Evolutionary conservation across 306 rosid genomes (phyloP), one percentile per base, ranked within the genome.

Genomic region (Vigna unguiculata): DNA sequence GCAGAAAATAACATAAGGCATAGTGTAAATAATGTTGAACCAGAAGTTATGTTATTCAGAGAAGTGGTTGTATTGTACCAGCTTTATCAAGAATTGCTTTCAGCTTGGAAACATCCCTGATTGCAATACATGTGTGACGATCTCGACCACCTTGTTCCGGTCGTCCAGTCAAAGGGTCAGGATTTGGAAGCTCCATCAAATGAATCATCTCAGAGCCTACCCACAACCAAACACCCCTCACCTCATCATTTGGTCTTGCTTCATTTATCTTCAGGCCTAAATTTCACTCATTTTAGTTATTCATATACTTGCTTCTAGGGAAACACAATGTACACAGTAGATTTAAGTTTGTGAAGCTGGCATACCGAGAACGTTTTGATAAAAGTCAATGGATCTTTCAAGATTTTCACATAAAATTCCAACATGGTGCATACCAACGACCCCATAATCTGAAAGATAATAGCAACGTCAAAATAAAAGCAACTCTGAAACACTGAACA

Each of bases 141-240:
- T 95, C 98, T 10, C 93, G 91, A 43, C 99, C 99, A 6, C 97
- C 99, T 16, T 95, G 99, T 77, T 77, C 85, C 2, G 99, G 90
- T 66, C 97, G 75, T 80, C 99, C 99, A 0, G 93, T 86, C 82
- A 91, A 72, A 55, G 98, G 99, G 76, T 95, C 97, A 0, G 99
- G 97, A 81, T 95, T 92, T 67, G 97, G 97, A 84, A 95, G 97
- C 86, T 95, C 99, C 96, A 95, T 95, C 61, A 95, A 82, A 82
- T 92, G 99, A 73, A 95, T 90, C 99, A 92, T 95, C 86, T 87
- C 97, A 34, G 97, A 87, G 49, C 99, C 99, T 63, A 95, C 97
- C 99, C 99, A 92, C 55, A 95, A 77, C 99, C 99, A 95, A 41
- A 97, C 96, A 76, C 99, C 99, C 71, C 93, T 87, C 28, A 95